Base-by-base conservation (phyloP, 2,329 filamentous ascomycete genomes). In the Teratosphaeria gauchensis region DNA sequence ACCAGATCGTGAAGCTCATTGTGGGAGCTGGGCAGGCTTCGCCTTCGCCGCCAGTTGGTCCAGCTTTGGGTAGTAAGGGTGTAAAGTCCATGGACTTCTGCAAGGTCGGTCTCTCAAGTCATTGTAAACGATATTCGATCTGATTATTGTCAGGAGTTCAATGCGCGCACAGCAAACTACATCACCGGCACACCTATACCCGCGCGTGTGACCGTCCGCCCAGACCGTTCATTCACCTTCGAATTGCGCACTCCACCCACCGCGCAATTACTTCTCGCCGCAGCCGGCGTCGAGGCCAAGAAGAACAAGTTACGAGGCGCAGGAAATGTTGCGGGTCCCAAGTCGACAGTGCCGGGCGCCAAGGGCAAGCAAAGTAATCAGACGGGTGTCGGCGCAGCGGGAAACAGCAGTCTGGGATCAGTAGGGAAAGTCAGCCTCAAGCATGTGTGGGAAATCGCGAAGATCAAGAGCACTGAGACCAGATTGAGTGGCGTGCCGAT, bases 41-140 rank as follows among this genome's bases (percentile, higher is more conserved):
- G 69, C 94, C 94, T 32, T 95, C 91, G 76, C 94, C 94, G 35
- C 94, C 94, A 4, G 92, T 99, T 69, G 94, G 94, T 80, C 94
- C 94, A 59, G 94, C 94, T 57, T 83, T 99, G 65, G 94, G 94
- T 77, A 92, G 87, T 74, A 97, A 96, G 80, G 94, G 94, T 80
- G 89, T 99, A 63, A 99, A 99, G 80, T 95, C 89, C 59, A 99
- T 99, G 87, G 94, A 99, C 77, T 99, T 97, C 75, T 97, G 94
- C 85, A 97, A 97, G 83, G 92, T 95, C 42, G 28, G 48, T 55
- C 14, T 33, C 24, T 53, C 9, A n/a, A 7, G 32, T n/a, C 19
- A 7, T 28, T n/a, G 5, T 1, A 8, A 51, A 5, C 5, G 1
- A 19, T 4, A 35, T 42, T n/a, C 12, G 1, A 31, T 30, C 56